Base-by-base conservation (phyloP, 495 filamentous ascomycete genomes). In the Thermothielavioides terrestris region DNA sequence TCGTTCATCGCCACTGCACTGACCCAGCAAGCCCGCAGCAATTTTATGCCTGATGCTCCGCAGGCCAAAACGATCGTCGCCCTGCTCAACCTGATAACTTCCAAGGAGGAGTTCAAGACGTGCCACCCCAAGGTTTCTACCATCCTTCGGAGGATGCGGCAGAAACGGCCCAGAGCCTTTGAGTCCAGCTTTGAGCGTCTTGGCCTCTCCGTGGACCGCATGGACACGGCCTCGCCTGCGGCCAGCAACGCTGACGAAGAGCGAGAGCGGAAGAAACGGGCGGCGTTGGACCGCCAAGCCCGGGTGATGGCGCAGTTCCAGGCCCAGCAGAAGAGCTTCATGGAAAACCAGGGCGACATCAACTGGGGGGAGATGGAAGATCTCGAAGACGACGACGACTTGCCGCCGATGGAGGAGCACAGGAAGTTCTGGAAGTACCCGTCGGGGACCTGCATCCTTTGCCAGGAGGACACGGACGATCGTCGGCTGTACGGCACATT, bases 231-330 rank as follows among this genome's bases (percentile, higher is more conserved):
- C 2, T 77, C 72, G 7, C 76, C 75, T n/a, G 72, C 73, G 5
- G 75, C 65, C 45, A 68, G 69, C 53, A 79, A 77, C 46, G 74
- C 68, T 2, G 80, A 85, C 10, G 79, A 82, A 53, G 84, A 89
- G 53, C 82, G 81, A 41, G 88, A 94, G 63, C 67, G 76, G 40
- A 97, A 89, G 74, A 97, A 95, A 73, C 80, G 83, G 57, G 83
- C 90, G 25, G 92, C 94, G 0, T 65, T 88, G 28, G 89, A 91
- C 51, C 77, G 92, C 40, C 89, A 97, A 68, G 89, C 89, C 8
- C 82, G 77, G 54, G 86, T 97, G 17, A 95, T 97, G 89, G 91
- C 89, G 2, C 87, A 95, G 62, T 94, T 97, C 71, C 92, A 95
- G 63, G 82, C 94, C 59, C 89, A 99, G 58, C 94, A 97, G 60